Conservation (phyloP, 371 early-diverging fungal species). For the Mortierella sp. region DNA sequence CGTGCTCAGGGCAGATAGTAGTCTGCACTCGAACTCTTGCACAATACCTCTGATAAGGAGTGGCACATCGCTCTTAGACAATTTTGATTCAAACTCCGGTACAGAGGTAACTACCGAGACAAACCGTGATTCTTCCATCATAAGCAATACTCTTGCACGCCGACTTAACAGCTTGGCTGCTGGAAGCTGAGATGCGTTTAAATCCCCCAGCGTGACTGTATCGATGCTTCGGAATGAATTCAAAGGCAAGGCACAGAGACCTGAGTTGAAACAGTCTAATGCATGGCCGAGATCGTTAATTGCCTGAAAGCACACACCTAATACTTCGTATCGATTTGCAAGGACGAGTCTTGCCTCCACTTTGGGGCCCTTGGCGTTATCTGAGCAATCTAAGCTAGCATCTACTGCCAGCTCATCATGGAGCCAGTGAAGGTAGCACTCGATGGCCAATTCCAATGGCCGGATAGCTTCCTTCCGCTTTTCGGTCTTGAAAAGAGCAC, state of each 20-base stretch:
- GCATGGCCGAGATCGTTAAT: constrained; percentile 25
- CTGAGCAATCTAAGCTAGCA: background rate
- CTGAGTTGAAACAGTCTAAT: constrained; percentile 30
- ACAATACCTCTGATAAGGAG: constrained; percentile 25
- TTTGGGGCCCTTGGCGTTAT: background rate
- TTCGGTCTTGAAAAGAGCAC: constrained; percentile 29
- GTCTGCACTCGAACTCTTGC: constrained; percentile 40
- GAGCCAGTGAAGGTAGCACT: constrained; percentile 24
- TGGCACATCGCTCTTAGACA: constrained; percentile 15
- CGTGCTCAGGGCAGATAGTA: constrained; percentile 31
- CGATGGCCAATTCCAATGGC: constrained; percentile 27
- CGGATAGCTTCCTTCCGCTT: constrained; percentile 26
- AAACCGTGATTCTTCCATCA: constrained; percentile 23
- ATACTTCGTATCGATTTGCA: constrained; percentile 48
- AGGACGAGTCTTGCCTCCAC: constrained; percentile 22
- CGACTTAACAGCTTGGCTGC: constrained; percentile 43
- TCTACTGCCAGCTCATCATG: constrained; percentile 13
- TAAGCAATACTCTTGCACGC: constrained; percentile 28
- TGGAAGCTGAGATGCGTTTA: constrained; percentile 20
- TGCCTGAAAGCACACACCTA: constrained; percentile 38
- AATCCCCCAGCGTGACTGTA: background rate
- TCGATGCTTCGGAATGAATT: constrained; percentile 28
- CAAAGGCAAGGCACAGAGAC: constrained; percentile 34
- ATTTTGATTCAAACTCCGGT: constrained; percentile 24
- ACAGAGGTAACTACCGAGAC: constrained; percentile 17